Base-by-base conservation (phyloP, 2,329 filamentous ascomycete species). In the Aschersonia sp. region DNA sequence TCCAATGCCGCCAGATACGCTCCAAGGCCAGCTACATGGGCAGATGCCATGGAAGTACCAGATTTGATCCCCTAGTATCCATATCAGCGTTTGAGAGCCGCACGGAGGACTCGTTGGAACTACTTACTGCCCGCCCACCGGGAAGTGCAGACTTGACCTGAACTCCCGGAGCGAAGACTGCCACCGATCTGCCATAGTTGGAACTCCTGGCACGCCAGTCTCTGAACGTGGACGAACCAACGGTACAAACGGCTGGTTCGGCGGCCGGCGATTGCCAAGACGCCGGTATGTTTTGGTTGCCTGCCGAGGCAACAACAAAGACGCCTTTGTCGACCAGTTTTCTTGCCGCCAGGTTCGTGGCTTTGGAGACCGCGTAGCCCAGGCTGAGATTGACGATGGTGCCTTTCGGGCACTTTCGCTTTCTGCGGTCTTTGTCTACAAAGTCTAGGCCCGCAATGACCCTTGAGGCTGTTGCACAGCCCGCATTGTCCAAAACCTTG, bases 321-420 rank as follows among this genome's bases (percentile, higher is more conserved):
- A 76, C 62, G 9, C 74, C 74, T 0, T 64, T 61, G 10, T 54
- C 53, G 52, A 72, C 63, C 30, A 74, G 64, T 47, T 60, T 62
- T 31, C 63, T 64, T 6, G 75, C 72, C 9, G 74, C 74, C 28
- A 56, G 59, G 66, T 78, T 79, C 52, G 77, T 55, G 9, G 73
- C 58, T 3, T 61, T 49, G 3, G 40, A 42, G 40, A 42, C 6
- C 6, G 40, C 9, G n/a, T 6, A n/a, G n/a, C 40, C 40, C 40
- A 42, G 71, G 9, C 72, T 75, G 74, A 78, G 75, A 64, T 73
- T 76, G 54, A 72, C 68, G n/a, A 78, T 73, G 40, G 67, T 62
- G 30, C 70, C 69, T 44, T 61, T 66, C 54, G 64, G 59, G 61
- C 68, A 71, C 53, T 53, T 59, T 50, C 63, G 61, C 2, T 53